Base-by-base conservation (phyloP, 352 stramenopile species). In the Phytophthora pini region DNA sequence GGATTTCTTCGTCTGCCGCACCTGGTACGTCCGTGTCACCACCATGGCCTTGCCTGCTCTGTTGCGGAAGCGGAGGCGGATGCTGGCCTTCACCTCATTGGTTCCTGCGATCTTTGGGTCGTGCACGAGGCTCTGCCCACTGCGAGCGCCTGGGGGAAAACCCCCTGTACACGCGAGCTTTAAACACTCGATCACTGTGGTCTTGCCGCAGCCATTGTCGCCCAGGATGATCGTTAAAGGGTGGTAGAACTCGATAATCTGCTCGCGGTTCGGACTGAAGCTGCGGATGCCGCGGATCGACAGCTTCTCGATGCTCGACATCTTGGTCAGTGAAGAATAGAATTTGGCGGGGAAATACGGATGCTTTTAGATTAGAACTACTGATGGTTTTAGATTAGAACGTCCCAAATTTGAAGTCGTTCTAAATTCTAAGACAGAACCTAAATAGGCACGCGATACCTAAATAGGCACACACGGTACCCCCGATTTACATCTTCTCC, bases 141-240 rank as follows among this genome's bases (percentile, higher is more conserved):
- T 89, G 38, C 77, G 77, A 9, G 87, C 74, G 1, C 96, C 96
- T 0, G 97, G 97, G 4, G 98, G 98, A 0, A 99, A 65, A 9
- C 85, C 80, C 17, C 98, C 98, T 5, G 97, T 99, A 49, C 92
- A 96, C 27, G 94, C 91, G 48, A 99, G 97, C 77, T 99, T 99
- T 32, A 99, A 90, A 70, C 96, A 99, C 87, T 99, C 98, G 76
- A 99, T 99, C 54, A 99, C 98, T 13, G 98, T 99, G 1, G 98
- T 99, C 88, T 99, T 99, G n/a, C 96, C 97, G 64, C 92, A 98
- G 52, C 96, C 96, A 76, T 99, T 99, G 64, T 96, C 82, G 22
- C 96, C 96, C 10, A 98, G 79, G 59, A 99, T 99, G 53, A 99
- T 98, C 4, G 98, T 99, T 27, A 99, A 84, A 26, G 98, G 98